Conservation (phyloP, 2,329 filamentous ascomycete genomes). For the Tolypocladium guangdongense region DNA sequence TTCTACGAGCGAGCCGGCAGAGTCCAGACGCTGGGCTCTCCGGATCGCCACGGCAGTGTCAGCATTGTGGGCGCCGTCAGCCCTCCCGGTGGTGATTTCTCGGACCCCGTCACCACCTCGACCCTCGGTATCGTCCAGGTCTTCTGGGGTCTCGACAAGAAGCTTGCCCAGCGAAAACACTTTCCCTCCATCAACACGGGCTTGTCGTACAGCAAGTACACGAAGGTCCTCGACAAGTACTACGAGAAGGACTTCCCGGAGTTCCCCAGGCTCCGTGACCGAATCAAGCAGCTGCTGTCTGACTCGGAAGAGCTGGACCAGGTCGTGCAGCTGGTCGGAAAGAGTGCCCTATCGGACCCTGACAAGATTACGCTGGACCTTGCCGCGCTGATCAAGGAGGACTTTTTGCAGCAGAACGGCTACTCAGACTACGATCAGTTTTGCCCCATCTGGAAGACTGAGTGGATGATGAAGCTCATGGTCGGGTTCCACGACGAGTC, state of each 20-base stretch:
- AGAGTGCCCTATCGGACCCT: constrained; percentile 87
- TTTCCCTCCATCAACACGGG: constrained; percentile 98
- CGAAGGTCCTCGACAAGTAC: constrained; percentile 73
- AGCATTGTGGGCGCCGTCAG: constrained; percentile 97
- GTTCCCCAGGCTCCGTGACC: constrained; percentile 84
- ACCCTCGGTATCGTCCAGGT: constrained; percentile 97
- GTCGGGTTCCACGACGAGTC: constrained; percentile 96
- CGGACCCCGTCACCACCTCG: constrained; percentile 87
- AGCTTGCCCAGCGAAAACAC: constrained; percentile 96
- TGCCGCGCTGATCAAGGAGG: constrained; percentile 86
- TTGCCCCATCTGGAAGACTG: constrained; percentile 98
- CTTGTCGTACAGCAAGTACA: constrained; percentile 96
- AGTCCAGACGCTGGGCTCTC: constrained; percentile 75
- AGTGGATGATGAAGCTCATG: constrained; percentile 99
- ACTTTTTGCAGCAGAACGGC: constrained; percentile 97
- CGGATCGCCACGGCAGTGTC: constrained; percentile 81
- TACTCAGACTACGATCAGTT: constrained; percentile 99
- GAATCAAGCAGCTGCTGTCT: constrained; percentile 85
- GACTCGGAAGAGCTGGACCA: constrained; percentile 97
- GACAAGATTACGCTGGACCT: constrained; percentile 98
- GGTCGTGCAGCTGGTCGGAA: constrained; percentile 95
- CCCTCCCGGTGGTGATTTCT: constrained; percentile 97
- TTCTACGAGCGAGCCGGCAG: constrained; percentile 98
- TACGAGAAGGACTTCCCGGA: constrained; percentile 92
- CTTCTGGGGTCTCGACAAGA: constrained; percentile 99